These are phyloP conservation scores for Aspergillus flavus DNA, from an alignment of 2,329 filamentous ascomycete species.

Conservation along the genomic window DNA sequence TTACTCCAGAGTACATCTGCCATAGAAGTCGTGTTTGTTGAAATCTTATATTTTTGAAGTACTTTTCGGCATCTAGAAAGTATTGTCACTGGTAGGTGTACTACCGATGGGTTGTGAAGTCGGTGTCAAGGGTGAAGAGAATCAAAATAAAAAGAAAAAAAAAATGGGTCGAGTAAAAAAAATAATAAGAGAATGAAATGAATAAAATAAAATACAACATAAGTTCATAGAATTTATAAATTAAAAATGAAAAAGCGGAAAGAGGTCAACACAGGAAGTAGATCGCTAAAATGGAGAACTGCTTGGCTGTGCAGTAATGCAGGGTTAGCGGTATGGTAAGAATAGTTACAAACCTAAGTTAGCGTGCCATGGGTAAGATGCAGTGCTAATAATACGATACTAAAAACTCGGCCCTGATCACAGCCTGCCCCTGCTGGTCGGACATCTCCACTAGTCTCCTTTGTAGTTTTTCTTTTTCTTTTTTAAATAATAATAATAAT, in stretches of 20 bases:
- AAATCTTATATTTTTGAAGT: no score
- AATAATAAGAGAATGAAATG: conserved; percentile 8
- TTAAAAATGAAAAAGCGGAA: background rate
- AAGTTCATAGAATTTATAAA: background rate
- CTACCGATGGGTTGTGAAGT: background rate
- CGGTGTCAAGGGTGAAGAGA: background rate
- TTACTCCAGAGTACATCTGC: background rate
- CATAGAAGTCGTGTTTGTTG: background rate
- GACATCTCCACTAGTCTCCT: conserved; percentile 10
- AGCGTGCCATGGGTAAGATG: background rate
- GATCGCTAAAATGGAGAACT: conserved; percentile 6
- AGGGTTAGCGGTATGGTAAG: conserved; percentile 14
- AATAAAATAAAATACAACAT: conserved; percentile 1
- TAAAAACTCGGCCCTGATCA: conserved; percentile 14
- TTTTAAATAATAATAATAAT: background rate
- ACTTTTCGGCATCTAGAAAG: background rate
- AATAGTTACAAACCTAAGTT: conserved; percentile 5
- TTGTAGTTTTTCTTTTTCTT: conserved; percentile 1
- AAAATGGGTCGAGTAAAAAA: conserved; percentile 5
- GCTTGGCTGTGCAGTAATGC: conserved; percentile 14
- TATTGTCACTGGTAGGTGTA: background rate
- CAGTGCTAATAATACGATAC: conserved; percentile 16
- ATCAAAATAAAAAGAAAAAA: background rate
- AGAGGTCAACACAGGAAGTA: conserved; percentile 8
- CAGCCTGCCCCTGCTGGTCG: conserved; percentile 22